Evolutionary conservation across 345 rosid genomes (phyloP).

Genomic region (Brassica rapa): DNA sequence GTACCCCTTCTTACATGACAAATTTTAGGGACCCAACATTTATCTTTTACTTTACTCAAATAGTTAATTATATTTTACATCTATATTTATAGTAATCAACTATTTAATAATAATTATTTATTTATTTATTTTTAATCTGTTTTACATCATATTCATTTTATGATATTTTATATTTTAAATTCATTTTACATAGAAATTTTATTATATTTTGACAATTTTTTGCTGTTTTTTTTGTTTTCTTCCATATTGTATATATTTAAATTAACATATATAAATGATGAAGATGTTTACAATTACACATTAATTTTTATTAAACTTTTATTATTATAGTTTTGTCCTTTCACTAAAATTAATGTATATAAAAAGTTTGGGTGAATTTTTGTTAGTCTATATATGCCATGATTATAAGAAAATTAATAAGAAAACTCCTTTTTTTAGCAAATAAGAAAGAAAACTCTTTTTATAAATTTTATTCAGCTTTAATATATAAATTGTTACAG

Average conservation of each 20-base stretch:
- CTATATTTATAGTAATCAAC: background rate
- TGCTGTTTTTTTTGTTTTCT: background rate
- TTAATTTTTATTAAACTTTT: background rate
- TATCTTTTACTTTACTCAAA: background rate
- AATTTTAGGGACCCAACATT: background rate
- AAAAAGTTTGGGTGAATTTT: background rate
- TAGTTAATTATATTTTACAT: background rate
- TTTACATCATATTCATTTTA: background rate
- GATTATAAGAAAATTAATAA: background rate
- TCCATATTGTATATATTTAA: background rate
- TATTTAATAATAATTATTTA: background rate
- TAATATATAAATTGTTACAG: constrained; percentile 40
- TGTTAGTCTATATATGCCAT: background rate
- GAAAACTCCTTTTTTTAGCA: background rate
- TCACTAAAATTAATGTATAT: background rate
- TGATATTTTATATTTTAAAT: background rate
- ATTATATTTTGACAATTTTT: background rate
- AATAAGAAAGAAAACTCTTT: background rate
- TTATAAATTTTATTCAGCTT: background rate
- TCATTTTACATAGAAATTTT: background rate
- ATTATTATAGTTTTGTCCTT: background rate
- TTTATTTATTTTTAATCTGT: background rate
- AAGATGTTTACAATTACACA: background rate
- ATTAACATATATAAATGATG: background rate
- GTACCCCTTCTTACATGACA: background rate